Evolutionary conservation across 768 basidiomycete species (phyloP).

Genomic region (Leccinum sublutescens): DNA sequence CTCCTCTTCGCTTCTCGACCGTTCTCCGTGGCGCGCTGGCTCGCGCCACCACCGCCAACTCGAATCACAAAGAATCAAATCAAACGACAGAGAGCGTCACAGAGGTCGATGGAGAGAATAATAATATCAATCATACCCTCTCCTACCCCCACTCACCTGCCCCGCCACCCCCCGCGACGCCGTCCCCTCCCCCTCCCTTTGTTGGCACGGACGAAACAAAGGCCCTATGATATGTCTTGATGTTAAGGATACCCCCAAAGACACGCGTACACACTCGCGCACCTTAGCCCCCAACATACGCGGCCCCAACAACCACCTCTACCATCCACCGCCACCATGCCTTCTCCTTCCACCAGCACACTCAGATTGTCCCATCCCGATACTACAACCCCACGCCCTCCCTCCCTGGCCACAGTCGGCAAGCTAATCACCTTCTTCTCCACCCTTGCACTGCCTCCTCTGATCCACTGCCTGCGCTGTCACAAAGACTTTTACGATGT

Average conservation of each 20-base stretch:
- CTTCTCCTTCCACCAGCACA: conserved; percentile 10
- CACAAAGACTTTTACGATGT: conserved; percentile 68
- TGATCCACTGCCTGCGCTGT: conserved; percentile 73
- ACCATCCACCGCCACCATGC: not conserved
- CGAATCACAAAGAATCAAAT: conserved; percentile 19
- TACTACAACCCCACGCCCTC: conserved; percentile 13
- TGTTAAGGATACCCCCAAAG: conserved; percentile 63
- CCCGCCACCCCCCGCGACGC: conserved; percentile 28
- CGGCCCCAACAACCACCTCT: conserved; percentile 4
- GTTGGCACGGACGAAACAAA: conserved; percentile 41
- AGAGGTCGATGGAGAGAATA: conserved; percentile 2
- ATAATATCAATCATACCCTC: not conserved
- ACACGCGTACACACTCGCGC: conserved; percentile 58
- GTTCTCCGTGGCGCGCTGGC: conserved; percentile 12
- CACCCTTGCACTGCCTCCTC: conserved; percentile 61
- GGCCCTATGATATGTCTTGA: conserved; percentile 44
- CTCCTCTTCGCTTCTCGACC: conserved; percentile 24
- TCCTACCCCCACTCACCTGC: conserved; percentile 7
- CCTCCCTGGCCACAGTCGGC: conserved; percentile 40
- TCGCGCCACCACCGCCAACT: conserved; percentile 21
- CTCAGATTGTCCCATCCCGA: conserved; percentile 12
- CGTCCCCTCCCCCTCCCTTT: conserved; percentile 32
- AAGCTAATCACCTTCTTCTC: conserved; percentile 59
- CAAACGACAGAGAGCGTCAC: conserved; percentile 3
- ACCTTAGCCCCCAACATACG: conserved; percentile 32